Evolutionary conservation across 768 basidiomycete genomes (phyloP).

Genomic region (Tricholoma bakamatsutake): DNA sequence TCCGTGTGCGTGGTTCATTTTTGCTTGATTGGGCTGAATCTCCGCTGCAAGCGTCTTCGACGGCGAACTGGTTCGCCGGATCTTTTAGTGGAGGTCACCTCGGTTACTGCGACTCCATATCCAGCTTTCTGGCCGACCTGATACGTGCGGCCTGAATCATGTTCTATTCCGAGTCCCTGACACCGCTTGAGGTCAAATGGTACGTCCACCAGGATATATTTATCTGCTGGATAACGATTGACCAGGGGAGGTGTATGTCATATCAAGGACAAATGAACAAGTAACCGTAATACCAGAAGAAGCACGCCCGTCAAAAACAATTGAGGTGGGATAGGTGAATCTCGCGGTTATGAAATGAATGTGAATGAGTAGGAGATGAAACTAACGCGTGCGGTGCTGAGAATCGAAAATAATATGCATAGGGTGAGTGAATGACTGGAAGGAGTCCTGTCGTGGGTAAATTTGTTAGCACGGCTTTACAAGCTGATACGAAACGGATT

Average conservation of each 20-base stretch:
- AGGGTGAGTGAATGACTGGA: neutral
- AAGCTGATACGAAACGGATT: neutral
- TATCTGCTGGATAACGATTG: neutral
- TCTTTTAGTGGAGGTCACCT: neutral
- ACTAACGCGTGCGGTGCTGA: neutral
- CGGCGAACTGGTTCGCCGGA: neutral
- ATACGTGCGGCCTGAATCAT: neutral
- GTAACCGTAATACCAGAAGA: neutral
- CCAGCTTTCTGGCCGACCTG: neutral
- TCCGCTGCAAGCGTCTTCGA: neutral
- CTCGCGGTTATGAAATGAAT: neutral
- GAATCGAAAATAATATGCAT: neutral
- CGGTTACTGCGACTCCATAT: neutral
- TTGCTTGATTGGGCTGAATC: neutral
- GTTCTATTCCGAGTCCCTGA: neutral
- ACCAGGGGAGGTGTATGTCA: neutral
- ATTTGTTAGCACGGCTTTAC: neutral
- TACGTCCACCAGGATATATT: neutral
- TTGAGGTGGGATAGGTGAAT: neutral
- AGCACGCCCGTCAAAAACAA: neutral
- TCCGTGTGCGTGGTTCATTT: neutral
- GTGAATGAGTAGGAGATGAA: neutral
- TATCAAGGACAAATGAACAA: neutral
- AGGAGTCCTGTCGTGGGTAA: slow-evolving; percentile 3
- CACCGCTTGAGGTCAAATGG: neutral